Evolutionary conservation across 2,329 filamentous ascomycete genomes (phyloP).

Genomic region (Exophiala oligosperma): DNA sequence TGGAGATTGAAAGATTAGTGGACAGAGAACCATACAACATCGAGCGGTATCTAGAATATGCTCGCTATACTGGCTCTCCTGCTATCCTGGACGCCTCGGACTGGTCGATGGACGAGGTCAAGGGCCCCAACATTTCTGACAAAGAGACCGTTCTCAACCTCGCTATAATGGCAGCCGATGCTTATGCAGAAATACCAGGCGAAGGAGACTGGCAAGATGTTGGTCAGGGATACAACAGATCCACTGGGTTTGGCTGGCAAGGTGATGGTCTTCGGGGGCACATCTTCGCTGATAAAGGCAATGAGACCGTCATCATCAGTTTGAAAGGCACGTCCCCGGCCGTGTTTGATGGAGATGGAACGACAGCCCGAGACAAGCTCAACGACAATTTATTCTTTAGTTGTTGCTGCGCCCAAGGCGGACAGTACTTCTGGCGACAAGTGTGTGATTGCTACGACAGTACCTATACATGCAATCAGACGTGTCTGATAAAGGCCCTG

Average conservation of each 20-base stretch:
- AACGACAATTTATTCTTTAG: slow-evolving; percentile 99
- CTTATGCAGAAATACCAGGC: slow-evolving; percentile 74
- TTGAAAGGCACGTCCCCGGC: slow-evolving; percentile 89
- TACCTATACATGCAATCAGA: slow-evolving; percentile 88
- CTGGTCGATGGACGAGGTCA: slow-evolving; percentile 79
- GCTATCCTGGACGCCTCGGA: slow-evolving; percentile 69
- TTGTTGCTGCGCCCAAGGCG: slow-evolving; percentile 94
- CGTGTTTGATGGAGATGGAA: slow-evolving; percentile 94
- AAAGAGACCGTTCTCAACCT: slow-evolving; percentile 80
- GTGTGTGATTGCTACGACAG: slow-evolving; percentile 90
- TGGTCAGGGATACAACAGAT: slow-evolving; percentile 76
- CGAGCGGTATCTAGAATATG: slow-evolving; percentile 73
- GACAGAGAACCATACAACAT: slow-evolving; percentile 76
- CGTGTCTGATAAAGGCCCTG: slow-evolving; percentile 76
- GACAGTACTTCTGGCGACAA: slow-evolving; percentile 84
- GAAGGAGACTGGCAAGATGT: slow-evolving; percentile 82
- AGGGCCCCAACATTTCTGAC: slow-evolving; percentile 79
- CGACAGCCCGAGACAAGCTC: slow-evolving; percentile 94
- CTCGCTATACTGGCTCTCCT: slow-evolving; percentile 67
- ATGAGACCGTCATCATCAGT: slow-evolving; percentile 85
- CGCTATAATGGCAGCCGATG: slow-evolving; percentile 84
- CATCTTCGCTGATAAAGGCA: slow-evolving; percentile 82
- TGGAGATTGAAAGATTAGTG: slow-evolving; percentile 75
- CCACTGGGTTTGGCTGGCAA: slow-evolving; percentile 90
- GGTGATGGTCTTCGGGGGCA: slow-evolving; percentile 86